A percentile compares a stretch with the other conserved stretches of the same genome.
phyloP scores from a whole-genome alignment of 2,329 filamentous ascomycete species.

The Exophiala spinifera region DNA sequence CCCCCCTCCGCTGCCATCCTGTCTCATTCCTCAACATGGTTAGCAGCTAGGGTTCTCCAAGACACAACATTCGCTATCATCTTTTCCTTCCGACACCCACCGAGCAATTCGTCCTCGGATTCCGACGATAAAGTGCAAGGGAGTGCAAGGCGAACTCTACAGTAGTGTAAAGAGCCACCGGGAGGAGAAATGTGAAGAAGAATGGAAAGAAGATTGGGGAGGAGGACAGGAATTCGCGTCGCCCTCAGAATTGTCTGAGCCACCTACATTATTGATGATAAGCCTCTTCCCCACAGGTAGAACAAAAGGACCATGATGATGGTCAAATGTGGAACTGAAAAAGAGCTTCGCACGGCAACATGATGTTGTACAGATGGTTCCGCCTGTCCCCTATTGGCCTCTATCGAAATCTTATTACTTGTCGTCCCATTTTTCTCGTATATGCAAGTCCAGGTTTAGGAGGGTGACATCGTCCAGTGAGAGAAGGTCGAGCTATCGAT shows the following conservation, averaged over 20 bases:
- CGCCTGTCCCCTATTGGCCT: not conserved
- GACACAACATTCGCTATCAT: not conserved
- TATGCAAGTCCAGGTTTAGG: not conserved
- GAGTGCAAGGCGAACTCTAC: not conserved
- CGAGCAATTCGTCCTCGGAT: not conserved
- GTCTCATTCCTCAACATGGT: not conserved
- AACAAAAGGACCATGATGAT: not conserved
- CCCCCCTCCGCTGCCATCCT: not conserved
- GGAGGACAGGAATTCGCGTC: not conserved
- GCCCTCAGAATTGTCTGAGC: not conserved
- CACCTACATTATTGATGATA: not conserved
- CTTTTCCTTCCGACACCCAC: not conserved
- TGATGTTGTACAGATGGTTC: not conserved
- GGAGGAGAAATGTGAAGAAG: not conserved
- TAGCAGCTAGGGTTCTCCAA: not conserved
- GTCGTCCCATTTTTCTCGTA: not conserved
- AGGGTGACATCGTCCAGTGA: not conserved
- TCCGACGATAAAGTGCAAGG: not conserved
- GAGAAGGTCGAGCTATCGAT: not conserved
- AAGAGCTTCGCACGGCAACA: not conserved
- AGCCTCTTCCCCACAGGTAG: not conserved
- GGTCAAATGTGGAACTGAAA: not conserved
- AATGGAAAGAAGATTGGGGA: not conserved
- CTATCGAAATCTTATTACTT: not conserved
- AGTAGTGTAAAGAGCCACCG: not conserved